Evolutionary conservation across 2,329 filamentous ascomycete species (phyloP), one percentile per base, ranked within the genome.

Genomic region (Aschersonia sp.): DNA sequence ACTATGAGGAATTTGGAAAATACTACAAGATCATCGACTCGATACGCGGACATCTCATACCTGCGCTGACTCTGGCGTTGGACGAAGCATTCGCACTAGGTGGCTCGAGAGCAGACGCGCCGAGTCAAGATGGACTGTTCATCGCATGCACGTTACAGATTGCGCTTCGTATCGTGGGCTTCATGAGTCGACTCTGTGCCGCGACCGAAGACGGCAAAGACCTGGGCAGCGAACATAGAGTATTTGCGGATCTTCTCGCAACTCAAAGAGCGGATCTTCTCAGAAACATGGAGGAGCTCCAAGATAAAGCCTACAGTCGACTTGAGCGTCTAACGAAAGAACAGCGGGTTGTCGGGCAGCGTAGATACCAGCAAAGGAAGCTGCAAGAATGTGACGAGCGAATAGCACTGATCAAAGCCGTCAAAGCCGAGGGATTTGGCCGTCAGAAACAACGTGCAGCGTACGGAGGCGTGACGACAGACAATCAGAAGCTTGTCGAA

Each of bases 61-160:
- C 60, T 3, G 52, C 59, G 48, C 46, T 59, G 5, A 49, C 60
- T 12, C 32, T 60, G 5, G 30, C 53, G 3, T 40, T 62, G 5
- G 54, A 52, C 40, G 51, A 53, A 32, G 45, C 45, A 0, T 57
- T 52, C 10, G 45, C 61, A 38, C 9, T 56, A 35, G 50, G 51
- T 54, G 56, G 30, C 46, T 53, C 9, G 38, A 45, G 31, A 31
- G 44, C 10, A 5, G 32, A 9, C 10, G 2, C 28, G 5, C n/a
- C 30, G n/a, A 32, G 28, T 32, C 51, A 30, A 7, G 2, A 35
- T 7, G 50, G 51, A 10, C 29, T 5, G 2, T 51, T 53, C 32
- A 50, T 42, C 40, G 43, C 48, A 30, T 51, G 48, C 41, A 51
- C 50, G 29, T 38, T 53, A 20, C 48, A 50, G 31, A 45, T 45